Conservation (phyloP, 441 rosid species). For the Croton laevigatus region DNA sequence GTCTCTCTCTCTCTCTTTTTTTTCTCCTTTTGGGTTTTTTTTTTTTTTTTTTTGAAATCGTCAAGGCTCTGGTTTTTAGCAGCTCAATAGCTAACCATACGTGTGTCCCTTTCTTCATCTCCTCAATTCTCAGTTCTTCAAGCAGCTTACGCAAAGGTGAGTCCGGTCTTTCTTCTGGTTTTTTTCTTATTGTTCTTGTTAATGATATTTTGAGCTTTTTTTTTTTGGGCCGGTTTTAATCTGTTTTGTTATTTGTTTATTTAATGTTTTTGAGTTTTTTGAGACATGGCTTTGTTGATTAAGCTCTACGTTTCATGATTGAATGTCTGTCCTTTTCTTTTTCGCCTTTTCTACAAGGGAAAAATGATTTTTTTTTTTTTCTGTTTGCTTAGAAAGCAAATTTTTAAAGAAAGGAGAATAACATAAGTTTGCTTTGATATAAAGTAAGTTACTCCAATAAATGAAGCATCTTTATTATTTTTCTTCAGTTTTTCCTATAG, state of each 20-base stretch:
- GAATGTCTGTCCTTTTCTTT: neutral
- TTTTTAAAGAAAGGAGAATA: no score
- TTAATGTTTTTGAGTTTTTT: neutral
- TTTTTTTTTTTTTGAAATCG: neutral
- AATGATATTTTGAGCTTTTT: neutral
- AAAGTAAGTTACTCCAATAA: neutral
- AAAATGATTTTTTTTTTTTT: neutral
- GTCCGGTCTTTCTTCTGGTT: conserved; percentile 7
- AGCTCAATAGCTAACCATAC: neutral
- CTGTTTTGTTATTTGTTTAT: neutral
- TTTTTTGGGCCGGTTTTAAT: conserved; percentile 5
- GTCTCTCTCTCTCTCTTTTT: neutral
- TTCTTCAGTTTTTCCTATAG: neutral
- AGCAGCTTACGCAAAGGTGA: conserved; percentile 24
- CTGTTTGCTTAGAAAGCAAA: neutral
- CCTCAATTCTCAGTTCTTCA: neutral
- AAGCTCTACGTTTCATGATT: neutral
- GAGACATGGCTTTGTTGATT: neutral
- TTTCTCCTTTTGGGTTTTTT: no score
- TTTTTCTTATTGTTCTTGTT: neutral
- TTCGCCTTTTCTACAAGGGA: neutral
- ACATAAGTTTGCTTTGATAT: neutral
- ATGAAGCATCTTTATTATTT: neutral
- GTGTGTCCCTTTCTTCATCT: conserved; percentile 4
- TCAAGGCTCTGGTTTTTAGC: neutral